Evolutionary conservation across 352 stramenopile species (phyloP).

Genomic region (Phytophthora constricta): DNA sequence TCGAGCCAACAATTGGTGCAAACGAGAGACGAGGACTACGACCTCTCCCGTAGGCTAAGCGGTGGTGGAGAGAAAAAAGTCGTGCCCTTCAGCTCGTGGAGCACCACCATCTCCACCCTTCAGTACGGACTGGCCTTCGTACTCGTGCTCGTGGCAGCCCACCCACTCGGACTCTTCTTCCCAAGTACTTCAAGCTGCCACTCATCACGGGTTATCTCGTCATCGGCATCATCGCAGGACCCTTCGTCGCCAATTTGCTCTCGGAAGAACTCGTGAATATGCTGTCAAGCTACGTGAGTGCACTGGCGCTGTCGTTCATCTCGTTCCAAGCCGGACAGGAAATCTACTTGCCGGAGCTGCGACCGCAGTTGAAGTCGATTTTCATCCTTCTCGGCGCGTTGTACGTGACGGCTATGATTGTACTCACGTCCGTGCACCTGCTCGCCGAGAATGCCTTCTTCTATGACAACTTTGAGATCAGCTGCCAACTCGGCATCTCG

Average conservation of each 20-base stretch:
- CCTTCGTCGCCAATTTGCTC: slow-evolving; percentile 62
- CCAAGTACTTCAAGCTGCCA: slow-evolving; percentile 61
- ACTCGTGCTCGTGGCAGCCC: slow-evolving; percentile 58
- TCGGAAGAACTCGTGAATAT: slow-evolving; percentile 45
- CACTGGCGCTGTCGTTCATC: slow-evolving; percentile 73
- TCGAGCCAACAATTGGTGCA: slow-evolving; percentile 5
- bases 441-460: slow-evolving; percentile 58
- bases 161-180: slow-evolving; percentile 68
- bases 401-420: slow-evolving; percentile 61
- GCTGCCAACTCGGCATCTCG: slow-evolving; percentile 63
- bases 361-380: slow-evolving; percentile 63
- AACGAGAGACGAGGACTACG: background rate
- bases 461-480: slow-evolving; percentile 42
- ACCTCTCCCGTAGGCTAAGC: slow-evolving; percentile 9
- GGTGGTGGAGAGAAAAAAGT: slow-evolving; percentile 27
- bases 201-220: slow-evolving; percentile 74
- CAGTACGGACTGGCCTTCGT: slow-evolving; percentile 56
- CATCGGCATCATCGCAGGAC: slow-evolving; percentile 59
- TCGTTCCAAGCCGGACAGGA: slow-evolving; percentile 75
- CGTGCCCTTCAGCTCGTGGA: slow-evolving; percentile 45
- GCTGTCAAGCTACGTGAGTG: slow-evolving; percentile 59
- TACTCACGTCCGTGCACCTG: slow-evolving; percentile 47
- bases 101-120: slow-evolving; percentile 49
- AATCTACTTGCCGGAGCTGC: slow-evolving; percentile 68
- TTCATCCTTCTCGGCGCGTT: slow-evolving; percentile 49